Conservation (phyloP, 2,329 filamentous ascomycete species). For the Stagonosporopsis rhizophila region DNA sequence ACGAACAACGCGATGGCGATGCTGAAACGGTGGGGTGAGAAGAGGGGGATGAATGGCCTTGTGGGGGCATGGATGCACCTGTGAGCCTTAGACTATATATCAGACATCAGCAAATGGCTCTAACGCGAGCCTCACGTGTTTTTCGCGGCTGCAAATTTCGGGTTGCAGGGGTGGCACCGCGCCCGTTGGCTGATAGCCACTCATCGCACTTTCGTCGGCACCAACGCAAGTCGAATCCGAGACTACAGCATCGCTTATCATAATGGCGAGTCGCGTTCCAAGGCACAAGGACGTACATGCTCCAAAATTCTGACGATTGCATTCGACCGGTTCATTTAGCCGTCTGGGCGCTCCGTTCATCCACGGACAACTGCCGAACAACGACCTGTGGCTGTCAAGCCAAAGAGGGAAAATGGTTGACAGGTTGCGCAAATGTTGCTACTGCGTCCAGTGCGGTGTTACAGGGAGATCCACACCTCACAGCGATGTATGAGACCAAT, state of each 20-base stretch:
- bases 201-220: background rate
- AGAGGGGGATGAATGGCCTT: constrained; percentile 15
- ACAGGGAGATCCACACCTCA: background rate
- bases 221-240: background rate
- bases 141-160: background rate
- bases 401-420: background rate
- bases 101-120: background rate
- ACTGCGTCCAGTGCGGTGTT: background rate
- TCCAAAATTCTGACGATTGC: background rate
- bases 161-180: background rate
- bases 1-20: constrained; percentile 25
- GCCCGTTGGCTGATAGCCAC: background rate
- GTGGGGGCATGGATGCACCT: constrained; percentile 18
- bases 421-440: background rate
- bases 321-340: background rate
- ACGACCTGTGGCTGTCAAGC: background rate
- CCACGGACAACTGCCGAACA: background rate
- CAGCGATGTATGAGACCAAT: background rate
- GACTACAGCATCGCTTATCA: background rate
- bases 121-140: background rate
- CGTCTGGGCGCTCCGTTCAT: background rate
- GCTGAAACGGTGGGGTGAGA: constrained; percentile 35
- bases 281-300: background rate
- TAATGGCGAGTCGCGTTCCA: background rate
- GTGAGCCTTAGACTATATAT: background rate